Percentiles rank a stretch among this genome's conserved stretches.
These are phyloP conservation scores for Paraconiothyrium sp. DNA, from an alignment of 2,329 filamentous ascomycete genomes.

Conservation along the genomic window DNA sequence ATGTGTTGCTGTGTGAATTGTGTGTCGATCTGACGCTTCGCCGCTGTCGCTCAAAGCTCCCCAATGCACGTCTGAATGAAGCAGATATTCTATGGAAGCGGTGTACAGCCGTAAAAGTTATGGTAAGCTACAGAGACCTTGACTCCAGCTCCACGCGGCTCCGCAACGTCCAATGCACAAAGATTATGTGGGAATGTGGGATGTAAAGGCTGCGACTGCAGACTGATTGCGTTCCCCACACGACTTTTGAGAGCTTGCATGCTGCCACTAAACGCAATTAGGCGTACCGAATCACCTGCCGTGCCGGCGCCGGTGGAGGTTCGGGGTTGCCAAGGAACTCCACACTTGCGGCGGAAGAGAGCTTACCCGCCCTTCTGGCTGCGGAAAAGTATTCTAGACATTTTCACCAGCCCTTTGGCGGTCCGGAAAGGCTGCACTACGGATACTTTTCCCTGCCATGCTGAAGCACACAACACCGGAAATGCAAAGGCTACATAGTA, in stretches of 20 bases:
- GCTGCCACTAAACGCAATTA: slow-evolving; percentile 33
- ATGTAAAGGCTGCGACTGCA: slow-evolving; percentile 32
- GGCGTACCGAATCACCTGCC: slow-evolving; percentile 44
- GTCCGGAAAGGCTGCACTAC: slow-evolving; percentile 4
- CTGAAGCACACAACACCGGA: not conserved
- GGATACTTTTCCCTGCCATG: slow-evolving; percentile 5
- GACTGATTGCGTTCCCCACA: slow-evolving; percentile 44
- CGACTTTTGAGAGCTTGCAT: slow-evolving; percentile 37
- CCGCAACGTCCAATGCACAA: slow-evolving; percentile 26
- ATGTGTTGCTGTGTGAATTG: not conserved
- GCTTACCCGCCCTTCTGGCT: slow-evolving; percentile 31
- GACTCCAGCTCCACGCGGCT: slow-evolving; percentile 23
- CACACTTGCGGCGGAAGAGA: slow-evolving; percentile 35
- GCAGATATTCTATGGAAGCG: slow-evolving; percentile 7
- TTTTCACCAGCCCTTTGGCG: not conserved
- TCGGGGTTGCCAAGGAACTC: slow-evolving; percentile 32
- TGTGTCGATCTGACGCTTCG: slow-evolving; percentile 2
- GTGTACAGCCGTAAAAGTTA: not conserved
- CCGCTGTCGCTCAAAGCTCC: slow-evolving; percentile 7
- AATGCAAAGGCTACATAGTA: not conserved
- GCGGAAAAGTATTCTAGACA: slow-evolving; percentile 8
- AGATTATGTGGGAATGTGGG: slow-evolving; percentile 21
- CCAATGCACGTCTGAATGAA: slow-evolving; percentile 2
- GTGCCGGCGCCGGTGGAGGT: slow-evolving; percentile 42
- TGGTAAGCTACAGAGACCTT: slow-evolving; percentile 17